Evolutionary conservation across 2,329 filamentous ascomycete species (phyloP).

Genomic region (Penicillium janthinellum): DNA sequence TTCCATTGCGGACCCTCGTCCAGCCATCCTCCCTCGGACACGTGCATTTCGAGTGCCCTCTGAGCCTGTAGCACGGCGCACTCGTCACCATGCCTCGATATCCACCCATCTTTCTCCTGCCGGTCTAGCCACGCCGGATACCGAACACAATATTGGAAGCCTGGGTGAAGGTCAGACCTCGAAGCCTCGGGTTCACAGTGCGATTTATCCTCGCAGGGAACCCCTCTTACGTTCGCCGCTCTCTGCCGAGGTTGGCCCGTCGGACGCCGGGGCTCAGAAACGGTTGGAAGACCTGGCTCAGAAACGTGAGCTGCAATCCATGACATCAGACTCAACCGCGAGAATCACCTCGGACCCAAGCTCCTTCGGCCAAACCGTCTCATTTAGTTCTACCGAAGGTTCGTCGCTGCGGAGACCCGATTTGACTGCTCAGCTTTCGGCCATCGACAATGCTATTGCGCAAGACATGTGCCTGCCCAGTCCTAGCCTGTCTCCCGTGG

Average conservation of each 20-base stretch:
- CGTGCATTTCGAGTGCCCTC: slow-evolving; percentile 45
- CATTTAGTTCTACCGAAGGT: slow-evolving; percentile 26
- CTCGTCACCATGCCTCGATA: slow-evolving; percentile 33
- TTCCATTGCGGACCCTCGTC: slow-evolving; percentile 54
- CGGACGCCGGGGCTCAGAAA: slow-evolving; percentile 18
- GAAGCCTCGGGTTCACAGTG: slow-evolving; percentile 37
- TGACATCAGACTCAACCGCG: slow-evolving; percentile 12
- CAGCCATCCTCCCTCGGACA: slow-evolving; percentile 47
- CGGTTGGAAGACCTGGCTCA: slow-evolving; percentile 7
- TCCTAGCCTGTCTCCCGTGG: slow-evolving; percentile 86
- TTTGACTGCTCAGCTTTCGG: slow-evolving; percentile 42
- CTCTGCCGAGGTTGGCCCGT: slow-evolving; percentile 34
- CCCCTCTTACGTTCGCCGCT: slow-evolving; percentile 35
- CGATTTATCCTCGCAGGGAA: slow-evolving; percentile 36
- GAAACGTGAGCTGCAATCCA: slow-evolving; percentile 16
- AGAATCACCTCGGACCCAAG: slow-evolving; percentile 16
- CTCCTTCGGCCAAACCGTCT: slow-evolving; percentile 27
- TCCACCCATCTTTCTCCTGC: slow-evolving; percentile 33
- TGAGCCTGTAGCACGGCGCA: slow-evolving; percentile 53
- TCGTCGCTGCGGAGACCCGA: slow-evolving; percentile 26
- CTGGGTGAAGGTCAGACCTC: slow-evolving; percentile 29
- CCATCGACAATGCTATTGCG: slow-evolving; percentile 69
- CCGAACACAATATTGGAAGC: slow-evolving; percentile 36
- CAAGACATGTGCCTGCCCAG: slow-evolving; percentile 94
- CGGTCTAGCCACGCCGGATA: slow-evolving; percentile 46